These are phyloP conservation scores for Xylariaceae sp. DNA, from an alignment of 2,329 filamentous ascomycete genomes.

Conservation along the genomic window DNA sequence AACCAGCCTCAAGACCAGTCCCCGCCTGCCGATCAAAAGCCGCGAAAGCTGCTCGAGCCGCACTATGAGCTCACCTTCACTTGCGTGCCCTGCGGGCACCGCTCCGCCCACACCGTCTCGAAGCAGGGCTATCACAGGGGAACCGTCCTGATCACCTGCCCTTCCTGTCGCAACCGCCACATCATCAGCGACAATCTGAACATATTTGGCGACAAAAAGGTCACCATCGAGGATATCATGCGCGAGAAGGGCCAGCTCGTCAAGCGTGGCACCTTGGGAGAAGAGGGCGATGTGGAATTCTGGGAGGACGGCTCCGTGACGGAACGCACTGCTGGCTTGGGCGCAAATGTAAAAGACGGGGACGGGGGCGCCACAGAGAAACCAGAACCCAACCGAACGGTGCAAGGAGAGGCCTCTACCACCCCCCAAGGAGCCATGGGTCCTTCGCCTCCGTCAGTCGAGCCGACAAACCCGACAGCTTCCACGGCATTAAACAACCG, in stretches of 20 bases:
- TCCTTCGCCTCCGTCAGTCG: slow-evolving; percentile 11
- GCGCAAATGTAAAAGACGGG: neutral
- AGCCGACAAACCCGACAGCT: slow-evolving; percentile 4
- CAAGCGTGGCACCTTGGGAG: slow-evolving; percentile 62
- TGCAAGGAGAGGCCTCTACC: no score
- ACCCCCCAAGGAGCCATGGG: no score
- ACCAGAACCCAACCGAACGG: no score
- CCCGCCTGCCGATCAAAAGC: slow-evolving; percentile 18
- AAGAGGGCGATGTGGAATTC: slow-evolving; percentile 84
- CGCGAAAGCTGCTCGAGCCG: slow-evolving; percentile 39
- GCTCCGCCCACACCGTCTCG: slow-evolving; percentile 77
- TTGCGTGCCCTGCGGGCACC: slow-evolving; percentile 73
- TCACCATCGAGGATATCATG: slow-evolving; percentile 73
- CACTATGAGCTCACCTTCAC: slow-evolving; percentile 88
- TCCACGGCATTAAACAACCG: slow-evolving; percentile 5
- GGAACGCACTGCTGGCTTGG: no score
- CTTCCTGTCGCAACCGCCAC: slow-evolving; percentile 77
- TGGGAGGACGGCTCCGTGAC: slow-evolving; percentile 66
- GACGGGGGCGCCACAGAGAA: slow-evolving; percentile 5
- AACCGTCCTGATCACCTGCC: slow-evolving; percentile 82
- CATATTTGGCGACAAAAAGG: slow-evolving; percentile 64
- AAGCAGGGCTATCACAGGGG: slow-evolving; percentile 95
- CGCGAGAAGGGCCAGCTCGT: slow-evolving; percentile 66
- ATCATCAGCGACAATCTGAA: slow-evolving; percentile 83
- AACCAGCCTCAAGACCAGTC: slow-evolving; percentile 2